These are phyloP conservation scores for Ilyonectria sp. DNA, from an alignment of 2,329 filamentous ascomycete species.

Conservation along the genomic window DNA sequence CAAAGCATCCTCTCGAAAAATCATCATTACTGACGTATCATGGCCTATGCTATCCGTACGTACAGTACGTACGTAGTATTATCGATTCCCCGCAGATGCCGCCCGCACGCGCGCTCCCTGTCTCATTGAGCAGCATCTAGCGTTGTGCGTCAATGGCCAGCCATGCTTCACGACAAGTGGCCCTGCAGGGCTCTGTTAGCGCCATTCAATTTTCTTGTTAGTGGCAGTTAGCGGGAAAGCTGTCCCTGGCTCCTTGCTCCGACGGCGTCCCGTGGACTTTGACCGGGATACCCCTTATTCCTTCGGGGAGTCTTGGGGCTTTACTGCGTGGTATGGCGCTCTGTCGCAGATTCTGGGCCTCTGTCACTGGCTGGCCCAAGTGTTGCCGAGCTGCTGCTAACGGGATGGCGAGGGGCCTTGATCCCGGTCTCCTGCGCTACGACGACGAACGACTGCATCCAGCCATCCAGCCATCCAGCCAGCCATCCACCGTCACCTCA, in stretches of 20 bases:
- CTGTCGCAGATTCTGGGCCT: constrained; percentile 10
- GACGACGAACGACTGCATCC: constrained; percentile 30
- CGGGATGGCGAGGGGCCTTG: constrained; percentile 13
- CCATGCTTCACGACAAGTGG: background rate
- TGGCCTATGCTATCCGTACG: background rate
- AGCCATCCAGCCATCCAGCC: background rate
- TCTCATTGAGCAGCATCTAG: constrained; percentile 7
- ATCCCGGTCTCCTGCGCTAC: constrained; percentile 21
- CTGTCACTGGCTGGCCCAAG: constrained; percentile 5
- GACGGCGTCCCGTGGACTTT: constrained; percentile 22
- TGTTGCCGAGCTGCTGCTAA: background rate
- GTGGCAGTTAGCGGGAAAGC: constrained; percentile 26
- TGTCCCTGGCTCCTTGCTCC: constrained; percentile 15
- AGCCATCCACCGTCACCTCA: constrained; percentile 8
- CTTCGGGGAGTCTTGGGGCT: constrained; percentile 4
- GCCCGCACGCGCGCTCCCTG: constrained; percentile 17
- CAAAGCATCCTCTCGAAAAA: background rate
- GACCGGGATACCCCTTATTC: constrained; percentile 30
- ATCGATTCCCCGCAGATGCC: constrained; percentile 28
- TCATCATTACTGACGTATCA: background rate
- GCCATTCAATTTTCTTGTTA: constrained; percentile 19
- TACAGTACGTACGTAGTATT: background rate
- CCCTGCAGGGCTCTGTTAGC: constrained; percentile 22
- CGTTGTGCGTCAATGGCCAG: constrained; percentile 15
- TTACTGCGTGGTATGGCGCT: background rate